Percentiles rank a stretch among this genome's conserved stretches.
Evolutionary conservation across 108 stramenopile genomes (phyloP).

Genomic region (Nitzschia sp.): DNA sequence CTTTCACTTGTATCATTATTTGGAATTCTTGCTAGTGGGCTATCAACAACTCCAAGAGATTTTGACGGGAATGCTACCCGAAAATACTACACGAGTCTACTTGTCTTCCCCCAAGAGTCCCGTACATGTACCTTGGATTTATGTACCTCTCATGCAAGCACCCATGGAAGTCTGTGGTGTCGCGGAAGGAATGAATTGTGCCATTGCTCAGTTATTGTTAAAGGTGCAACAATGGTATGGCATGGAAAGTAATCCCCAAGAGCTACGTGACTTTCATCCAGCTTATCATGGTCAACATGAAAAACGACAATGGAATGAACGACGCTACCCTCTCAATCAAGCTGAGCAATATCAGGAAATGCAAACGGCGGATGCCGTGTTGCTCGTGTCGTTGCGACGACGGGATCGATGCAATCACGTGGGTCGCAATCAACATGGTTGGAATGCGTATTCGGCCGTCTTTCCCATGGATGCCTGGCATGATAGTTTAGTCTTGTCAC

Average conservation of each 20-base stretch:
- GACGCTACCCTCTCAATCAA: not conserved
- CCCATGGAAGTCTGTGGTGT: constrained; percentile 1
- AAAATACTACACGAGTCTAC: not conserved
- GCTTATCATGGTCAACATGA: not conserved
- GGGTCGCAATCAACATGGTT: not conserved
- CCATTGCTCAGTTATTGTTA: not conserved
- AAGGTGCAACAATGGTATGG: not conserved
- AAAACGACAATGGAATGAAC: not conserved
- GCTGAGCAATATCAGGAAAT: not conserved
- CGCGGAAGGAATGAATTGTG: not conserved
- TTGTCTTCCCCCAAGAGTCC: constrained; percentile 4
- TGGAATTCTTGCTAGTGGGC: constrained; percentile 5
- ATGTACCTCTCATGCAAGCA: not conserved
- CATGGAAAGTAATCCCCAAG: not conserved
- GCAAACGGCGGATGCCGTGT: constrained; percentile 3
- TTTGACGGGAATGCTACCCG: not conserved
- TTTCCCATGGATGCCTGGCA: constrained; percentile 8
- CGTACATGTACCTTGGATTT: constrained; percentile 5
- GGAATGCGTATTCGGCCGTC: not conserved
- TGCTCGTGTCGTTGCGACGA: not conserved
- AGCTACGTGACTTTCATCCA: not conserved
- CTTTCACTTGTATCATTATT: constrained; percentile 15
- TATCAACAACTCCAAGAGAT: constrained; percentile 2
- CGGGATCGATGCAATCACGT: constrained; percentile 7
- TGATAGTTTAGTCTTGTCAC: not conserved